These are phyloP conservation scores for Fusarium sp. DNA, from an alignment of 2,329 filamentous ascomycete genomes.

Conservation along the genomic window DNA sequence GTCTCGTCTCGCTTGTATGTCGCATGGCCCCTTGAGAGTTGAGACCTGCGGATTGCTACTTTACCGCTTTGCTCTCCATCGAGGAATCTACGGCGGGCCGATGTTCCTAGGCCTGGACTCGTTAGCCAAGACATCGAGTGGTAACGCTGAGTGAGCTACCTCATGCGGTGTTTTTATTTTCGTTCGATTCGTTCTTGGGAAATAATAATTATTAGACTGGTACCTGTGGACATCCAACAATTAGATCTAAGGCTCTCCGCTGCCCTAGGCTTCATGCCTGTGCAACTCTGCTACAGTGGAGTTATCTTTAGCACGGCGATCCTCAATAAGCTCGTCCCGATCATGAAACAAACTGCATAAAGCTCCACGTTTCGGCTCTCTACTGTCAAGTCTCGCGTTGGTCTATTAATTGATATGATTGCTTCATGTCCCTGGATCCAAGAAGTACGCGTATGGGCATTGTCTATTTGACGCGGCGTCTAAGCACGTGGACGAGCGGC, in stretches of 20 bases:
- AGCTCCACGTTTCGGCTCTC: slow-evolving; percentile 30
- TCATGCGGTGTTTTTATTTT: not conserved
- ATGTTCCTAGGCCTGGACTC: slow-evolving; percentile 27
- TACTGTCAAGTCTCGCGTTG: slow-evolving; percentile 14
- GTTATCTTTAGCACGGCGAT: slow-evolving; percentile 11
- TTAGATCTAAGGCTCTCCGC: not conserved
- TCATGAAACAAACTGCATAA: slow-evolving; percentile 32
- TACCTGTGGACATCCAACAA: not conserved
- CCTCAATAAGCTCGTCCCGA: slow-evolving; percentile 1
- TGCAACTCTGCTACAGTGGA: not conserved
- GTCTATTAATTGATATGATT: not conserved
- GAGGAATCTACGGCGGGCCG: slow-evolving; percentile 40
- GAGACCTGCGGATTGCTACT: not conserved
- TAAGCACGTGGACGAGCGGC: not conserved
- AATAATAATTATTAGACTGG: not conserved
- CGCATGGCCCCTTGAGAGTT: not conserved
- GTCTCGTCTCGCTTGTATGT: not conserved
- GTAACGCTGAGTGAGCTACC: not conserved
- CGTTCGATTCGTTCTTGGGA: not conserved
- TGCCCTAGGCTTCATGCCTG: not conserved
- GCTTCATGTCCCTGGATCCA: not conserved
- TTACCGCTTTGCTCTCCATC: not conserved
- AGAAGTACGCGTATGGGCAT: not conserved
- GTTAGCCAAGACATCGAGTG: not conserved
- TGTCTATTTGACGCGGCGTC: not conserved